A percentile compares a stretch with the other conserved stretches of the same genome.
phyloP scores from a whole-genome alignment of 1,139 yeast species.

The Dujonia santamariae region DNA sequence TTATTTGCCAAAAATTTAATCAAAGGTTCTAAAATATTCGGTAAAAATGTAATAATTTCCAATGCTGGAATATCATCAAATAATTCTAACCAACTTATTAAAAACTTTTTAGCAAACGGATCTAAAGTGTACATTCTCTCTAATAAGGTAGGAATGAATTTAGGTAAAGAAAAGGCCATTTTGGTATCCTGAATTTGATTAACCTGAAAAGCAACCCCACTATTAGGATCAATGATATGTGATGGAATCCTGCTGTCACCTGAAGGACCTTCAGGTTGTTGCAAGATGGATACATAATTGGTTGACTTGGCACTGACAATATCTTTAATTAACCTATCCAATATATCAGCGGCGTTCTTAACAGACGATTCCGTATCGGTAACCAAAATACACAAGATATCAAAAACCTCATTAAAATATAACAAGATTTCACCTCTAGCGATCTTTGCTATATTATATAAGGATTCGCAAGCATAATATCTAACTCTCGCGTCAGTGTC shows the following conservation, averaged over 20 bases:
- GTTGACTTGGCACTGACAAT: slow-evolving; percentile 95
- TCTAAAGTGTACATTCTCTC: slow-evolving; percentile 92
- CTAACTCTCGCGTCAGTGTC: slow-evolving; percentile 96
- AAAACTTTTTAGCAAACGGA: slow-evolving; percentile 87
- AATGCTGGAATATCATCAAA: slow-evolving; percentile 90
- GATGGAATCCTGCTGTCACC: slow-evolving; percentile 24
- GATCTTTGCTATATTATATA: slow-evolving; percentile 94
- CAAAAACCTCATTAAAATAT: slow-evolving; percentile 93
- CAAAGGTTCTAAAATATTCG: slow-evolving; percentile 85
- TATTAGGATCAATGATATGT: slow-evolving; percentile 49
- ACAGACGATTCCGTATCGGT: slow-evolving; percentile 92
- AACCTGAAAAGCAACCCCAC: slow-evolving; percentile 58
- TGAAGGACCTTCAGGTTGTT: slow-evolving; percentile 20
- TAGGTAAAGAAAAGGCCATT: slow-evolving; percentile 79
- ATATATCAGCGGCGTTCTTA: slow-evolving; percentile 91
- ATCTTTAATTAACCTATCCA: slow-evolving; percentile 88
- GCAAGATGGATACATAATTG: slow-evolving; percentile 79
- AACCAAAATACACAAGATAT: slow-evolving; percentile 83
- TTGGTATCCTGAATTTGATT: slow-evolving; percentile 61
- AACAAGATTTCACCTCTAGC: slow-evolving; percentile 92
- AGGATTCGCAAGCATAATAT: slow-evolving; percentile 94
- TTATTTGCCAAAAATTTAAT: slow-evolving; percentile 73
- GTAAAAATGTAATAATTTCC: slow-evolving; percentile 81
- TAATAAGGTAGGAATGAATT: slow-evolving; percentile 83
- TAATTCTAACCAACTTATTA: slow-evolving; percentile 90